Evolutionary conservation across 495 filamentous ascomycete genomes (phyloP).

Genomic region (Aspergillus nidulans): DNA sequence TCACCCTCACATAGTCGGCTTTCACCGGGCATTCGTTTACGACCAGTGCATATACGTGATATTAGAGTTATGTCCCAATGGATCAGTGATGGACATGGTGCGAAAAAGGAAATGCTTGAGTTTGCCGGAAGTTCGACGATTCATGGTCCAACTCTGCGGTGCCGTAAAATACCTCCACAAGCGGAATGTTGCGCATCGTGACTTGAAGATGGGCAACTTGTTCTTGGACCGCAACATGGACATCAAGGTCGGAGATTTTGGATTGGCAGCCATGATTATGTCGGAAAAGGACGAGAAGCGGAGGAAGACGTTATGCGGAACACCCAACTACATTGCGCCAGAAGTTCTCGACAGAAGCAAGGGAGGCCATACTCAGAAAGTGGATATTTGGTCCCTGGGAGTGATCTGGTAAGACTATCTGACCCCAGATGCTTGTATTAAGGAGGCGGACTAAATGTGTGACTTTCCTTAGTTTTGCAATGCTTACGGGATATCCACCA

Average conservation of each 20-base stretch:
- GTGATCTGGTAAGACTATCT: slow-evolving; percentile 74
- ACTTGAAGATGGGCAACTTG: slow-evolving; percentile 96
- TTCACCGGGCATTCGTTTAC: slow-evolving; percentile 91
- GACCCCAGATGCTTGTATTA: slow-evolving; percentile 4
- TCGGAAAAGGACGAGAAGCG: slow-evolving; percentile 78
- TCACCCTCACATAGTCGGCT: slow-evolving; percentile 90
- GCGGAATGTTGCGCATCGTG: slow-evolving; percentile 90
- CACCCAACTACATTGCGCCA: slow-evolving; percentile 97
- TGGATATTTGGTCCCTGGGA: slow-evolving; percentile 95
- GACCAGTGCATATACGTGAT: slow-evolving; percentile 86
- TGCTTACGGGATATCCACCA: slow-evolving; percentile 84
- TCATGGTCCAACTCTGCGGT: slow-evolving; percentile 88
- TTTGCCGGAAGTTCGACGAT: slow-evolving; percentile 85
- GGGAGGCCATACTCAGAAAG: slow-evolving; percentile 84
- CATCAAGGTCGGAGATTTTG: slow-evolving; percentile 96
- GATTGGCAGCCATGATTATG: slow-evolving; percentile 85
- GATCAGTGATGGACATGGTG: slow-evolving; percentile 98
- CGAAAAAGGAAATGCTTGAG: slow-evolving; percentile 80
- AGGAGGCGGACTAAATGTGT: background rate
- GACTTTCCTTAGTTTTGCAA: slow-evolving; percentile 59
- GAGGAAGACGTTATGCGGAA: slow-evolving; percentile 90
- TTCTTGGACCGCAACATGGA: slow-evolving; percentile 97
- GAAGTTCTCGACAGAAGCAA: slow-evolving; percentile 77
- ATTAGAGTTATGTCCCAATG: slow-evolving; percentile 89
- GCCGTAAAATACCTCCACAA: slow-evolving; percentile 97